Evolutionary conservation across 495 filamentous ascomycete species (phyloP).

Genomic region (Talaromyces trachyspermus): DNA sequence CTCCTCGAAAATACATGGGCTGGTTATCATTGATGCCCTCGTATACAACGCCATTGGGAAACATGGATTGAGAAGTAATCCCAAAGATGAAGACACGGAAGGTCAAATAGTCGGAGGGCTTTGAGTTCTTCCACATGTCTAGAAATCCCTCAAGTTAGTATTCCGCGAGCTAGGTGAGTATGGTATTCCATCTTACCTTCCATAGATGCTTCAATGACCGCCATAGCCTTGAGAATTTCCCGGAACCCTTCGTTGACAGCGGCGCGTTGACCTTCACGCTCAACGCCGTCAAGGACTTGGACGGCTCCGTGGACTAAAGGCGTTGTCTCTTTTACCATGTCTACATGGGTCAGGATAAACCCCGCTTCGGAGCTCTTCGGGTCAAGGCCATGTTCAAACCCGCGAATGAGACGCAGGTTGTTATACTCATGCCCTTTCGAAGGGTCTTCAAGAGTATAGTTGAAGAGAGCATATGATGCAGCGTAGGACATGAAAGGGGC

Average conservation of each 20-base stretch:
- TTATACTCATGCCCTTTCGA: constrained; percentile 58
- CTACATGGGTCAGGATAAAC: constrained; percentile 76
- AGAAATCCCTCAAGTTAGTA: constrained; percentile 4
- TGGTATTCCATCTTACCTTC: constrained; percentile 45
- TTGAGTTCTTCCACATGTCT: constrained; percentile 83
- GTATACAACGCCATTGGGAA: constrained; percentile 82
- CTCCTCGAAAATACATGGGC: constrained; percentile 70
- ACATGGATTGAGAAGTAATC: constrained; percentile 84
- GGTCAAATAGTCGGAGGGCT: constrained; percentile 66
- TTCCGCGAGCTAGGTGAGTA: not conserved
- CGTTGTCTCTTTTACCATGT: constrained; percentile 76
- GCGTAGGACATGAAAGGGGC: constrained; percentile 92
- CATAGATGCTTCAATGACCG: constrained; percentile 69
- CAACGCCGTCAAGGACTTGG: constrained; percentile 54
- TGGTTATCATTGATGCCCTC: constrained; percentile 66
- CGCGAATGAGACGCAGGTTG: constrained; percentile 79
- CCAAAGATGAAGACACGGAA: constrained; percentile 95
- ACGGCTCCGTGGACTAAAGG: constrained; percentile 61
- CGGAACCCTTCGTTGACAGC: constrained; percentile 57
- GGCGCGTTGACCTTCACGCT: constrained; percentile 36
- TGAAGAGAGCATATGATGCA: constrained; percentile 84
- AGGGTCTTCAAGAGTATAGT: constrained; percentile 68
- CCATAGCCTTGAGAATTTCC: constrained; percentile 54
- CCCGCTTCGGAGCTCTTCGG: constrained; percentile 84
- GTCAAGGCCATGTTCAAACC: constrained; percentile 81